Evolutionary conservation across 2,329 filamentous ascomycete species (phyloP).

Genomic region (Mariannaea elegans): DNA sequence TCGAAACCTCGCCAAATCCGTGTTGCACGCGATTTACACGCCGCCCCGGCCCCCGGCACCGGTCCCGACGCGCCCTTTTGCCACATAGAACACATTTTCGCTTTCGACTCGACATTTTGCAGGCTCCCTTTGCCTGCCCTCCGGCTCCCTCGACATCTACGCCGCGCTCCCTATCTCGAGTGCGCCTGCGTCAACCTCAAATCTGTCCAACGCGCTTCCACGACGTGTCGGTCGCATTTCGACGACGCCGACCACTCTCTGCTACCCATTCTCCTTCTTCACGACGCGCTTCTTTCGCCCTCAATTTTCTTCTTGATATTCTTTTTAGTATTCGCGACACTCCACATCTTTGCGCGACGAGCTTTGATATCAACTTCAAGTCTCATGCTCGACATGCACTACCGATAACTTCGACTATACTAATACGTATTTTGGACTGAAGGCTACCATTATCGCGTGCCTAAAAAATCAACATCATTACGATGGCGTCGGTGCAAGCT

Average conservation of each 20-base stretch:
- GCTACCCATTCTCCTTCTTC: slow-evolving; percentile 26
- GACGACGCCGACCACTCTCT: slow-evolving; percentile 29
- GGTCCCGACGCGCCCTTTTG: slow-evolving; percentile 52
- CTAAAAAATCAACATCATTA: slow-evolving; percentile 45
- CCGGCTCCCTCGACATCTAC: slow-evolving; percentile 31
- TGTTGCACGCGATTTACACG: slow-evolving; percentile 64
- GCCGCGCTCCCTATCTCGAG: slow-evolving; percentile 36
- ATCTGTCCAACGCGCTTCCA: slow-evolving; percentile 40
- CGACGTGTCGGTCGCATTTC: slow-evolving; percentile 39
- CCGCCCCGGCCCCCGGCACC: slow-evolving; percentile 53
- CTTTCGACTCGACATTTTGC: slow-evolving; percentile 42
- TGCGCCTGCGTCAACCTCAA: slow-evolving; percentile 33
- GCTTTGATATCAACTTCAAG: slow-evolving; percentile 19
- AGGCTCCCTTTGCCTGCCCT: slow-evolving; percentile 34
- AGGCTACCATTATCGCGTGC: slow-evolving; percentile 33
- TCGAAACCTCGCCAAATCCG: slow-evolving; percentile 60
- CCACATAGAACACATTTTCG: slow-evolving; percentile 56
- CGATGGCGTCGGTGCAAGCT: slow-evolving; percentile 84
- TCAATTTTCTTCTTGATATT: slow-evolving; percentile 40
- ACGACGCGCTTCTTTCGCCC: slow-evolving; percentile 33
- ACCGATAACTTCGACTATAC: slow-evolving; percentile 40
- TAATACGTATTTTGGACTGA: slow-evolving; percentile 39
- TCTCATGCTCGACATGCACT: slow-evolving; percentile 51
- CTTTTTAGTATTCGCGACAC: slow-evolving; percentile 41
- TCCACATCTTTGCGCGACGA: slow-evolving; percentile 37